Base-by-base conservation (phyloP, 345 rosid species). In the Physaria fendleri region DNA sequence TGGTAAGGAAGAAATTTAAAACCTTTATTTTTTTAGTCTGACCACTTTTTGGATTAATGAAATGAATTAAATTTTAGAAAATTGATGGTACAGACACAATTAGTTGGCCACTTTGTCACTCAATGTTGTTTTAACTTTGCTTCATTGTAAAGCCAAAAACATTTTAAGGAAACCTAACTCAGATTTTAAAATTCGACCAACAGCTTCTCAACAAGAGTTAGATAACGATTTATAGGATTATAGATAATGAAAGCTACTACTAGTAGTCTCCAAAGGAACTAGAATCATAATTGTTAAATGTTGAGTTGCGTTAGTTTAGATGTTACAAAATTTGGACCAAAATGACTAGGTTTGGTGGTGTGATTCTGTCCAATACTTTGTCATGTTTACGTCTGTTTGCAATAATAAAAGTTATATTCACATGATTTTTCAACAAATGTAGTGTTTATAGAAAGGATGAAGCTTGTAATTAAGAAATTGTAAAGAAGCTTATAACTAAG, bases 41-140 rank as follows among this genome's bases (percentile, higher is more conserved):
- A 69, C 64, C 5, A 62, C 59, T 34, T 69, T 69, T 69, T 55
- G 16, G 52, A 56, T 38, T 56, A 54, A 69, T 55, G 50, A 54
- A 35, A 34, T 58, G n/a, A 49, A 15, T 34, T 4, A 24, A 2
- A 20, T 23, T 54, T 35, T 40, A 30, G 56, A n/a, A n/a, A n/a
- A 47, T 29, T 39, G 58, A 62, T 46, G 68, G 67, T 59, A 57
- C 56, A 47, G 69, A 62, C 68, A 62, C 57, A 62, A 54, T 62
- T 56, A 63, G 82, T 62, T 87, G 80, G 75, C 86, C 82, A 74
- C 82, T 74, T 87, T 80, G 64, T 56, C 69, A 69, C 74, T 62
- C 74, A 69, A 62, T 69, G 64, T 62, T 42, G 10, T 48, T 23
- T 56, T 38, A 69, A 40, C 74, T 62, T 69, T 69, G 49, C 74